A percentile compares a stretch with the other conserved stretches of the same genome.
phyloP scores from a whole-genome alignment of 1,139 yeast species.

The Saccharomyces hybrid region DNA sequence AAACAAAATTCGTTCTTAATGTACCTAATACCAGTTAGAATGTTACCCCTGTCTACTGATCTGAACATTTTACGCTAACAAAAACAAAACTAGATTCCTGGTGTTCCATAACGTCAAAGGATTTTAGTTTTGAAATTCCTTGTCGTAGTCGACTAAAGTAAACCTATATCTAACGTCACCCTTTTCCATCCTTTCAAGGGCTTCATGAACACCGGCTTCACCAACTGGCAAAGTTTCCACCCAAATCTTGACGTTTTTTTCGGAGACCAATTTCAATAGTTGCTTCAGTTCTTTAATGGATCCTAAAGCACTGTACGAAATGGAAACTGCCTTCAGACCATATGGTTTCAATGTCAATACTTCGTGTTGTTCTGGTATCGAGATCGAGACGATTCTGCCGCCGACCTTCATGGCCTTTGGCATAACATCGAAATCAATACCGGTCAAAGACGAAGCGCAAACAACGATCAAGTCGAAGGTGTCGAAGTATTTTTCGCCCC shows the following conservation, averaged over 20 bases:
- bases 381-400: conserved; percentile 48
- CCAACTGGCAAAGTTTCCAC: conserved; percentile 49
- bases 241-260: conserved; percentile 50
- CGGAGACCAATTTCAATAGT: conserved; percentile 47
- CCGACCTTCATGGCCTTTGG: conserved; percentile 38
- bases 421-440: conserved; percentile 35
- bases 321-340: conserved; percentile 33
- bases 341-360: conserved; percentile 39
- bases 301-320: conserved; percentile 42
- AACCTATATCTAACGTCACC: conserved; percentile 61
- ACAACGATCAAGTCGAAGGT: conserved; percentile 42
- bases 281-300: conserved; percentile 49
- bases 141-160: conserved; percentile 43
- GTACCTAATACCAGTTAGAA: background rate
- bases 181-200: conserved; percentile 42
- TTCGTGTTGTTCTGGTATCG: conserved; percentile 43
- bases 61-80: conserved; percentile 4
- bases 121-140: conserved; percentile 12
- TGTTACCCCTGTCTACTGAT: background rate
- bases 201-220: conserved; percentile 45
- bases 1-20: background rate
- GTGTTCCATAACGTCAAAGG: too few relatives aligned
- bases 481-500: conserved; percentile 35
- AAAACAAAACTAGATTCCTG: too few relatives aligned
- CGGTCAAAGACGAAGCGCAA: conserved; percentile 44